Evolutionary conservation across 148 eudicot species (phyloP), one percentile per base, ranked within the genome.

Genomic region (Salicornia ramosissima): DNA sequence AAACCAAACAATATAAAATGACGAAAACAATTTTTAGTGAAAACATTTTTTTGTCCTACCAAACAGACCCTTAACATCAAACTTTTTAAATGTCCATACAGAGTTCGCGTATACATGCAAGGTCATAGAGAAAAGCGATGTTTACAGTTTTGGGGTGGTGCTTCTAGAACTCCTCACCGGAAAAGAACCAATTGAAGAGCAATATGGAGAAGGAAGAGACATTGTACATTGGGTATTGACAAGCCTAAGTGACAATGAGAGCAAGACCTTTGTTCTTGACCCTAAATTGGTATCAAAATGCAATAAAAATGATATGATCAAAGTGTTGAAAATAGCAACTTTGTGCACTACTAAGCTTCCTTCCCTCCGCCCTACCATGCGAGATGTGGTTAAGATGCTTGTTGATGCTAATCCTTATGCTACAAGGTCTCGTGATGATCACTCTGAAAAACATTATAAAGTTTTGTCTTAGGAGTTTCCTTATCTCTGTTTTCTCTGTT

Each of bases 311-410:
- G 60, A 65, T 6, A 82, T 82, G 83, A 71, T 80, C 39, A 77
- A 68, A 51, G 83, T 82, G 42, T 61, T 91, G 46, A 91, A 76
- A 75, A 78, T 91, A 13, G 96, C 91, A 9, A 74, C 75, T 19
- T 60, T 83, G 14, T 94, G 99, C 83, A 89, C 93, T 36, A 34
- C 80, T 15, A 87, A 87, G 73, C 90, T 89, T 46, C 93, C 99
- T 0, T 74, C 79, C 46, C 75, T 87, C 24, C 82, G 99, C 21
- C 99, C 99, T 0, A 74, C 69, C 22, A 94, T 94, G 97, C 85
- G 84, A 69, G 91, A 84, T 19, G 96, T 94, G n/a, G 95, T 91
- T 49, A 94, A 87, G 82, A 91, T 91, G 97, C 93, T 94, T 0
- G 74, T 71, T 6, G 92, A 91, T 76, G 86, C 83, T 43, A 83